A percentile compares a stretch with the other conserved stretches of the same genome.
phyloP scores from a whole-genome alignment of 768 basidiomycete genomes.

The Suillus placidus region DNA sequence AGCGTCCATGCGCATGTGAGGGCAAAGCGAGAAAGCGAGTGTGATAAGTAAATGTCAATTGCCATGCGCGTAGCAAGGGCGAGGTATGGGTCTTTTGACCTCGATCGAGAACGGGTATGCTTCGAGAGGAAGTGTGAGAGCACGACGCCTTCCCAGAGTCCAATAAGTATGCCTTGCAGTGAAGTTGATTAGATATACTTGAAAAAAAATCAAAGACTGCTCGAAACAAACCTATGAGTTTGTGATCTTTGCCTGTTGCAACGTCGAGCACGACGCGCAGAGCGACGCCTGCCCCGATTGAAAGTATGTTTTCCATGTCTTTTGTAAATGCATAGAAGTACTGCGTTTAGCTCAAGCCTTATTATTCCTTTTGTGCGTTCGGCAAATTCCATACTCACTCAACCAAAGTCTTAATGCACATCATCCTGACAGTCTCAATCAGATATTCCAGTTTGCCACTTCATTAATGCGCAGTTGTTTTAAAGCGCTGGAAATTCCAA shows the following conservation, averaged over 20 bases:
- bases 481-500: neutral
- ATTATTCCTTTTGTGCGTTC: neutral
- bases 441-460: neutral
- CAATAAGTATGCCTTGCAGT: slow-evolving; percentile 66
- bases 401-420: too few species aligned
- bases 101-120: slow-evolving; percentile 42
- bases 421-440: neutral
- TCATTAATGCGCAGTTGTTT: neutral
- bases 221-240: slow-evolving; percentile 31
- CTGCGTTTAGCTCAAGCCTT: neutral
- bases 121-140: slow-evolving; percentile 73
- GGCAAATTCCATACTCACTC: neutral
- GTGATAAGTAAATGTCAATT: slow-evolving; percentile 70
- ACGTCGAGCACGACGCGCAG: slow-evolving; percentile 64
- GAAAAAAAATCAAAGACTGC: neutral
- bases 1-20: slow-evolving; percentile 57
- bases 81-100: slow-evolving; percentile 69
- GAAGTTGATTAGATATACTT: slow-evolving; percentile 20
- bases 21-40: slow-evolving; percentile 47
- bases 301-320: slow-evolving; percentile 69
- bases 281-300: slow-evolving; percentile 68
- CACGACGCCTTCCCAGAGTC: slow-evolving; percentile 79
- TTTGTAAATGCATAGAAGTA: slow-evolving; percentile 15
- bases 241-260: slow-evolving; percentile 39
- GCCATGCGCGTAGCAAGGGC: slow-evolving; percentile 70